phyloP scores from a whole-genome alignment of 306 rosid genomes.

The Dalbergia oliveri region DNA sequence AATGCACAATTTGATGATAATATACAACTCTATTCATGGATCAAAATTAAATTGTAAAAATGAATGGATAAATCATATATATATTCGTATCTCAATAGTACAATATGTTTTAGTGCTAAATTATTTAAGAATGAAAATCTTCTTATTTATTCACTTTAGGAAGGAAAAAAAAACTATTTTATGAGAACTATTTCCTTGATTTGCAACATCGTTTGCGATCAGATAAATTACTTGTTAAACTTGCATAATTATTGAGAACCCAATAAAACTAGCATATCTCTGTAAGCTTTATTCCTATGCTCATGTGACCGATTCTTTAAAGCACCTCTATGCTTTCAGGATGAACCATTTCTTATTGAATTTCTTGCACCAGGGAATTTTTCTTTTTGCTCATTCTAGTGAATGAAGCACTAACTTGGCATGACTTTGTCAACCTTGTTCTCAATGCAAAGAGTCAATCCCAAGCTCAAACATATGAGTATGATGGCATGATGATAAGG shows the following conservation, averaged over 20 bases:
- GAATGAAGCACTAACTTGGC: slow-evolving; percentile 24
- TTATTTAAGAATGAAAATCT: too few relatives aligned
- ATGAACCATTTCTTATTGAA: slow-evolving; percentile 3
- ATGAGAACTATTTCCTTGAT: too few relatives aligned
- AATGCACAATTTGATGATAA: too few relatives aligned
- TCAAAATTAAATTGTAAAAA: too few relatives aligned
- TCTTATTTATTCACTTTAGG: too few relatives aligned
- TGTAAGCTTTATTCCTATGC: background rate
- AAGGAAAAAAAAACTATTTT: too few relatives aligned
- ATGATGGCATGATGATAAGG: background rate
- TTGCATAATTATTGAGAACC: slow-evolving; percentile 11
- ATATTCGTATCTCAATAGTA: too few relatives aligned
- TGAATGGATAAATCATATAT: too few relatives aligned
- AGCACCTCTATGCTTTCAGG: background rate
- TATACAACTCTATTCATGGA: too few relatives aligned
- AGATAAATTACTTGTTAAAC: background rate
- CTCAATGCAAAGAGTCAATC: slow-evolving; percentile 30
- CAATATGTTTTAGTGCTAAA: too few relatives aligned
- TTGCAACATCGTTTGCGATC: background rate
- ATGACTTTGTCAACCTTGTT: slow-evolving; percentile 35
- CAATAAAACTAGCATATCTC: background rate
- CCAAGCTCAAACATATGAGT: slow-evolving; percentile 33
- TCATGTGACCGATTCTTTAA: background rate
- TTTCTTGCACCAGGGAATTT: background rate
- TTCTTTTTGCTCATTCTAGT: slow-evolving; percentile 1